Conservation (phyloP, 75 land plant species). For the Adiantum capillusveneris region DNA sequence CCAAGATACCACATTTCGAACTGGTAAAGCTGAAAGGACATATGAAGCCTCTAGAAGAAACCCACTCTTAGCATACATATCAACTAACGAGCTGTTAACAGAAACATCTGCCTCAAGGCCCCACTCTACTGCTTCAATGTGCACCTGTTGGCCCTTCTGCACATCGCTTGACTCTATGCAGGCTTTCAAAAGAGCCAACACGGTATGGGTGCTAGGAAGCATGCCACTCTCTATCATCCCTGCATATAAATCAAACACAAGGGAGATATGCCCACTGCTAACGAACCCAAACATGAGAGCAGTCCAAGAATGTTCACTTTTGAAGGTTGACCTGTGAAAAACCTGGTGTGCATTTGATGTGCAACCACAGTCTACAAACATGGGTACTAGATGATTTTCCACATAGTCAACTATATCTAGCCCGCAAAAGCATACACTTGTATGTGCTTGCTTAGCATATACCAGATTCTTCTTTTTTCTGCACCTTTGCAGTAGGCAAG, state of each 20-base stretch:
- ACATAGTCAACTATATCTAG: not conserved
- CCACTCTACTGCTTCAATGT: no score
- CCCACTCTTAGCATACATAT: no score
- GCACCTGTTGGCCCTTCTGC: no score
- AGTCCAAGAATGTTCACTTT: constrained; percentile 5
- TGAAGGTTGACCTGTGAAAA: not conserved
- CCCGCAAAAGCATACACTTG: not conserved
- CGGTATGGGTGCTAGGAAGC: constrained; percentile 1
- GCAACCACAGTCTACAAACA: no score
- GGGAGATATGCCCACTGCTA: not conserved
- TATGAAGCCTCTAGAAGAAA: no score
- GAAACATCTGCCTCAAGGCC: no score
- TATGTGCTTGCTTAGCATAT: not conserved
- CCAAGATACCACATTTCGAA: no score
- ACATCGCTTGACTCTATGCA: not conserved
- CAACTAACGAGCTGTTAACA: no score
- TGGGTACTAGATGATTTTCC: constrained; percentile 1
- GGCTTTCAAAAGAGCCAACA: not conserved
- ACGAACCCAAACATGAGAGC: not conserved
- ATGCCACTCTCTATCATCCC: not conserved
- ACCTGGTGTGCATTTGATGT: not conserved
- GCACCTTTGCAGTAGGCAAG: not conserved
- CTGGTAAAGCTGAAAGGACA: no score
- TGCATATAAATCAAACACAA: not conserved
- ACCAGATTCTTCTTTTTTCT: not conserved